These are phyloP conservation scores for Botrytis tulipae DNA, from an alignment of 2,329 filamentous ascomycete genomes.

Conservation along the genomic window DNA sequence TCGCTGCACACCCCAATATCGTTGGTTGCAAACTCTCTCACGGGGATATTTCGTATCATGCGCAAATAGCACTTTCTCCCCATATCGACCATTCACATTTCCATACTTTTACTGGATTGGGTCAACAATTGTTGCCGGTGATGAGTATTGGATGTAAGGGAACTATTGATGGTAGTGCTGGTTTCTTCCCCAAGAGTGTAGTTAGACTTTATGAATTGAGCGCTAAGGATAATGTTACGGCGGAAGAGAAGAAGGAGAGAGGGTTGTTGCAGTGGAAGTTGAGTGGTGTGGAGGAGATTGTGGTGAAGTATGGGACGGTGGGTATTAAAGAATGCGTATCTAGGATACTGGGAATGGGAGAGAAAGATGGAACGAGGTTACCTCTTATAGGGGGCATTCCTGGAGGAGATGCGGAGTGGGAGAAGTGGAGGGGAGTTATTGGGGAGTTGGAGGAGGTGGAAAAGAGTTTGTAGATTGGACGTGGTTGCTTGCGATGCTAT, in stretches of 20 bases:
- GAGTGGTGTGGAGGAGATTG: constrained; percentile 59
- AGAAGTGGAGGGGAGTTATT: constrained; percentile 43
- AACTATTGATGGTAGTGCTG: constrained; percentile 65
- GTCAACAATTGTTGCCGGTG: constrained; percentile 63
- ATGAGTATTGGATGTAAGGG: constrained; percentile 62
- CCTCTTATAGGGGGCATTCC: constrained; percentile 58
- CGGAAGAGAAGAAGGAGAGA: constrained; percentile 49
- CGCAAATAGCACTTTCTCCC: constrained; percentile 58
- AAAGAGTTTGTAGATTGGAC: constrained; percentile 30
- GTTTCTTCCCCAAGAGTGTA: constrained; percentile 62
- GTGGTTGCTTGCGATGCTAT: not conserved
- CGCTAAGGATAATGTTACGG: constrained; percentile 39
- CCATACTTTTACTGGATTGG: constrained; percentile 62
- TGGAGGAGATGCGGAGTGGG: constrained; percentile 50
- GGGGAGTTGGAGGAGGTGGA: constrained; percentile 37
- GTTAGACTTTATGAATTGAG: constrained; percentile 55
- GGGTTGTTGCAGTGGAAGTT: constrained; percentile 59
- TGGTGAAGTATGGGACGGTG: constrained; percentile 58
- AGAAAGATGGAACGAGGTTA: constrained; percentile 57
- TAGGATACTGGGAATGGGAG: constrained; percentile 58
- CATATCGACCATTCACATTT: constrained; percentile 58
- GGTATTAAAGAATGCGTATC: constrained; percentile 65
- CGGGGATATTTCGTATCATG: constrained; percentile 63
- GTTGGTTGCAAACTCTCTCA: constrained; percentile 70
- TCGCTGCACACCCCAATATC: constrained; percentile 63